Percentiles rank a stretch among this genome's conserved stretches.
Evolutionary conservation across 1,139 yeast genomes (phyloP).

Genomic region (Chernovozyma aurita): DNA sequence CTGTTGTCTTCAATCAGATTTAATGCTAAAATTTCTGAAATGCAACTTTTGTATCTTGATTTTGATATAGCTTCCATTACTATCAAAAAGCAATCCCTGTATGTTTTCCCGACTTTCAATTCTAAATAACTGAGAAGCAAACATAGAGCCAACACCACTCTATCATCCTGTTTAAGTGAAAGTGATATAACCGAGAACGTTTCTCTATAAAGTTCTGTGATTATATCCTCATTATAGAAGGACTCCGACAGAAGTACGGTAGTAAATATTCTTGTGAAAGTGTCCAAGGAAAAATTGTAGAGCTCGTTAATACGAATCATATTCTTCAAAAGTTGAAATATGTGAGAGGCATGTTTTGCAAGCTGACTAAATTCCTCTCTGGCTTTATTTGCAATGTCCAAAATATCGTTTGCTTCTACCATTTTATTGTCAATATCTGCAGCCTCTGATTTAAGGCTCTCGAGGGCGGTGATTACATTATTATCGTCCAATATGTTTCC

Average conservation of each 20-base stretch:
- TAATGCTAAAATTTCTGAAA: background rate
- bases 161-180: slow-evolving; percentile 49
- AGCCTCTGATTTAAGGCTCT: slow-evolving; percentile 62
- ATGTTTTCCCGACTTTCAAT: slow-evolving; percentile 23
- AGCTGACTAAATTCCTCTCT: slow-evolving; percentile 47
- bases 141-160: slow-evolving; percentile 38
- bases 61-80: slow-evolving; percentile 7
- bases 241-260: slow-evolving; percentile 28
- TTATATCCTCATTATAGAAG: slow-evolving; percentile 19
- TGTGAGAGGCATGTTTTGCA: slow-evolving; percentile 49
- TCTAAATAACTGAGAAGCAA: slow-evolving; percentile 27
- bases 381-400: slow-evolving; percentile 48
- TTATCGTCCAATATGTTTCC: slow-evolving; percentile 71
- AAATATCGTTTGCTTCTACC: slow-evolving; percentile 48
- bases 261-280: slow-evolving; percentile 39
- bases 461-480: slow-evolving; percentile 55
- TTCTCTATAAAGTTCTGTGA: slow-evolving; percentile 38
- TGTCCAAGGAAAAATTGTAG: slow-evolving; percentile 56
- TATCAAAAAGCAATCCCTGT: slow-evolving; percentile 12
- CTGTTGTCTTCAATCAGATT: slow-evolving; percentile 1
- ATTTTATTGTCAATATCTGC: slow-evolving; percentile 50
- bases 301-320: slow-evolving; percentile 43
- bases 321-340: slow-evolving; percentile 43
- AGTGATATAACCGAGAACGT: slow-evolving; percentile 43
- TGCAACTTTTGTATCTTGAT: background rate